Base-by-base conservation (phyloP, 441 rosid genomes). In the Euphorbia corollata region DNA sequence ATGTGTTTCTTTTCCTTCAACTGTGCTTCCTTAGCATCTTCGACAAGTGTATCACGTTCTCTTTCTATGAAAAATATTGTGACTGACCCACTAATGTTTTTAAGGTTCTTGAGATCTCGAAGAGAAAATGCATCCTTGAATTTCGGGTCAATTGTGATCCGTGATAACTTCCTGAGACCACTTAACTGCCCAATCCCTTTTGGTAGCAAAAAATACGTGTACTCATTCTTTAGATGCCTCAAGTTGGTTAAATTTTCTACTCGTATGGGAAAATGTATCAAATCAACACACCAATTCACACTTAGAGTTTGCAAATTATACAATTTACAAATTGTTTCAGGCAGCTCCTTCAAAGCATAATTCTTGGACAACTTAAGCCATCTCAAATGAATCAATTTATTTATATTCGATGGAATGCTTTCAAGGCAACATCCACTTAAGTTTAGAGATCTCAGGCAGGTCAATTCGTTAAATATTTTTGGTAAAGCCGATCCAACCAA, bases 381-480 rank as follows among this genome's bases (percentile, higher is more conserved):
- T 18, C 54, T 62, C 34, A 62, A 45, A 23, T 62, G 65, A 20
- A 60, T 38, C 13, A 60, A 60, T 19, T 61, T 47, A 9, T 54
- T 24, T 23, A 63, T 24, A 8, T 45, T 24, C 13, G 56, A 15
- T 47, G 41, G 67, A 5, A 63, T 47, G 24, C 22, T 19, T 23
- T 23, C 2, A 24, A 61, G 20, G 6, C 51, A 8, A 39, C 64
- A 61, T 2, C 10, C 1, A 19, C 32, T 27, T 20, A 61, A 12
- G 32, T n/a, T 0, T 4, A 61, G 43, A 12, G 51, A 38, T 36
- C 63, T 59, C 47, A 59, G 18, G 15, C 7, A 7, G 7, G 63
- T 32, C 43, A 59, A 16, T 36, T 59, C 13, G 5, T 34, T 10
- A 5, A 34, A 59, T 30, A 59, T 15, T 4, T 13, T 5, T 12